Conservation (phyloP, 1,284 basidiomycete genomes). For the Pseudozyma hubeiensis region DNA sequence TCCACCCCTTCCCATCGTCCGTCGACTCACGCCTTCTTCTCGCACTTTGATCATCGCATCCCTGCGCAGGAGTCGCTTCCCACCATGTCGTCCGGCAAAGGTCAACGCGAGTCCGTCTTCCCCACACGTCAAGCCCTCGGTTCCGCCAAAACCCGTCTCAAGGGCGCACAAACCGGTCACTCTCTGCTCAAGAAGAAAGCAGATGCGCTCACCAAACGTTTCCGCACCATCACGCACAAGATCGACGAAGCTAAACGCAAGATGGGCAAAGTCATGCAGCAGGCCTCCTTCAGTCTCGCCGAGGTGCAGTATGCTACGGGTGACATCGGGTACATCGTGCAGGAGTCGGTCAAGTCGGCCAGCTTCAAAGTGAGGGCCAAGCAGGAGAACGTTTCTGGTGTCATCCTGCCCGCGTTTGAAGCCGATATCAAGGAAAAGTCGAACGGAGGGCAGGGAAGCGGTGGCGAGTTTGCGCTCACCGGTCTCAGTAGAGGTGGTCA, state of each 20-base stretch:
- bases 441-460: conserved; percentile 18
- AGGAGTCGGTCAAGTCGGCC: conserved; percentile 76
- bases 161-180: conserved; percentile 97
- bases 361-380: conserved; percentile 92
- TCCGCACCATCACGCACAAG: conserved; percentile 74
- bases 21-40: neutral
- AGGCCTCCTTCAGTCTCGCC: conserved; percentile 97
- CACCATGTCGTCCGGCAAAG: conserved; percentile 83
- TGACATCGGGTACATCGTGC: conserved; percentile 84
- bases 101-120: conserved; percentile 89
- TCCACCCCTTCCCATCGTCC: too few relatives aligned
- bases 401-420: conserved; percentile 92
- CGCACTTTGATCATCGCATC: neutral
- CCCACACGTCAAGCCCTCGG: conserved; percentile 78
- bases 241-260: conserved; percentile 96
- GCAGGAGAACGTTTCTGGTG: conserved; percentile 98
- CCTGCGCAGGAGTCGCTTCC: too few relatives aligned
- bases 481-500: conserved; percentile 97
- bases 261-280: conserved; percentile 98
- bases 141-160: conserved; percentile 90
- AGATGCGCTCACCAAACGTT: conserved; percentile 92
- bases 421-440: conserved; percentile 42
- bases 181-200: conserved; percentile 96
- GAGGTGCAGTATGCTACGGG: conserved; percentile 94
- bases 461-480: conserved; percentile 89